Conservation (phyloP, 2,329 filamentous ascomycete species). For the Sporothrix mexicana region DNA sequence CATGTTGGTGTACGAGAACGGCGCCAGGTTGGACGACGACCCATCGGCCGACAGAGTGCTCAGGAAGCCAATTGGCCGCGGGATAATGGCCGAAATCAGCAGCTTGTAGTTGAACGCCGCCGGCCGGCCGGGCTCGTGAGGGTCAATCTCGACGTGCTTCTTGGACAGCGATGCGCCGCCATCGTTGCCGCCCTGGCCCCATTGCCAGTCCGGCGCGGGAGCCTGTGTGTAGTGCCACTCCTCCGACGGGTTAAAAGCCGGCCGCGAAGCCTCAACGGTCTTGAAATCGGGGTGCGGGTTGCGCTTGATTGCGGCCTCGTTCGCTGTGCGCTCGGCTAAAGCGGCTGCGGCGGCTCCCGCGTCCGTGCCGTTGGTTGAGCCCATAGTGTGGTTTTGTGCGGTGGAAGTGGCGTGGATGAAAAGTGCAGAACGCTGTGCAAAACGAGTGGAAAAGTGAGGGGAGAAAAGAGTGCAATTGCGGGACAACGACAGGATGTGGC, state of each 20-base stretch:
- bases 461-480: slow-evolving; percentile 1
- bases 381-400: slow-evolving; percentile 16
- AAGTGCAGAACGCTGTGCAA: not conserved
- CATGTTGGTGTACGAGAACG: slow-evolving; percentile 85
- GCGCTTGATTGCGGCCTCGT: slow-evolving; percentile 53
- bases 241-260: slow-evolving; percentile 56
- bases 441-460: slow-evolving; percentile 10
- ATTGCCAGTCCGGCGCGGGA: slow-evolving; percentile 67
- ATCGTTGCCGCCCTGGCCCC: slow-evolving; percentile 69
- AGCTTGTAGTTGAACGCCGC: slow-evolving; percentile 86
- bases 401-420: not conserved
- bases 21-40: slow-evolving; percentile 72
- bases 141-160: slow-evolving; percentile 78
- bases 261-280: slow-evolving; percentile 68
- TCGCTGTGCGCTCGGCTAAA: slow-evolving; percentile 29
- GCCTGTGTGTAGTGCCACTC: slow-evolving; percentile 67
- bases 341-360: slow-evolving; percentile 19
- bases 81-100: slow-evolving; percentile 80
- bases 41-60: slow-evolving; percentile 66
- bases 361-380: not conserved
- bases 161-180: slow-evolving; percentile 46
- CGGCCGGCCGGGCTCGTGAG: slow-evolving; percentile 72
- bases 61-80: slow-evolving; percentile 76
- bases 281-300: slow-evolving; percentile 80
- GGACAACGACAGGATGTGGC: not conserved